Percentiles rank a stretch among this genome's conserved stretches.
Conservation (phyloP, 192 early-diverging fungal genomes). For the Coemansia brasiliensis region DNA sequence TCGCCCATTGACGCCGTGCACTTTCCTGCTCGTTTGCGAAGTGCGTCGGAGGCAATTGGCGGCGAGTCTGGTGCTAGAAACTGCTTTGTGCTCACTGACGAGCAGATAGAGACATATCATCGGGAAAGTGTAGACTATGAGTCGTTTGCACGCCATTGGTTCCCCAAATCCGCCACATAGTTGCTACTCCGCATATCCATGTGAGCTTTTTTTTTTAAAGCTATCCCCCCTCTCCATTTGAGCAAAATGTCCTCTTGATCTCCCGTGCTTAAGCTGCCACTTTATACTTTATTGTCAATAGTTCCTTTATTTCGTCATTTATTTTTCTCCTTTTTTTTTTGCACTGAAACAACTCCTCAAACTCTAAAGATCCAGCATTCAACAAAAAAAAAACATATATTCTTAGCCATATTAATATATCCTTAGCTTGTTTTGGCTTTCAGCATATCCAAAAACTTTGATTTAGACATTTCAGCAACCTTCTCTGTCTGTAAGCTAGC, state of each 20-base stretch:
- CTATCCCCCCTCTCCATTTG: too few species aligned
- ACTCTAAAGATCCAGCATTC: not conserved
- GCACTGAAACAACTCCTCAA: too few species aligned
- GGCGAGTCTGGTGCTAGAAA: slow-evolving; percentile 14
- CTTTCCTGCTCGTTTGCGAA: slow-evolving; percentile 20
- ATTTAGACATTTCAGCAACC: slow-evolving; percentile 62
- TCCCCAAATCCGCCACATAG: slow-evolving; percentile 37
- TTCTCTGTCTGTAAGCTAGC: slow-evolving; percentile 62
- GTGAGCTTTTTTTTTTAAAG: too few species aligned
- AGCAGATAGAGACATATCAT: slow-evolving; percentile 44
- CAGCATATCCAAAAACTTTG: slow-evolving; percentile 71
- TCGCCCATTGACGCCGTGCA: slow-evolving; percentile 20
- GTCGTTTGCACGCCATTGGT: slow-evolving; percentile 50
- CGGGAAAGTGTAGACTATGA: slow-evolving; percentile 48
- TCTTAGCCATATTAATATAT: not conserved
- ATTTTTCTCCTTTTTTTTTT: too few species aligned
- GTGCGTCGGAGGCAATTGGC: slow-evolving; percentile 37
- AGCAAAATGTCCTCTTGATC: too few species aligned
- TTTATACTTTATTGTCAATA: too few species aligned
- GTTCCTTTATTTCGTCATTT: too few species aligned
- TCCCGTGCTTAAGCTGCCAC: too few species aligned
- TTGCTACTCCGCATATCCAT: too few species aligned
- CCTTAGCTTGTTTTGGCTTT: slow-evolving; percentile 53
- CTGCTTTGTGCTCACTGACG: slow-evolving; percentile 43
- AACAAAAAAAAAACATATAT: not conserved